phyloP scores from a whole-genome alignment of 192 early-diverging fungal genomes.

The Entophlyctis luteolus region DNA sequence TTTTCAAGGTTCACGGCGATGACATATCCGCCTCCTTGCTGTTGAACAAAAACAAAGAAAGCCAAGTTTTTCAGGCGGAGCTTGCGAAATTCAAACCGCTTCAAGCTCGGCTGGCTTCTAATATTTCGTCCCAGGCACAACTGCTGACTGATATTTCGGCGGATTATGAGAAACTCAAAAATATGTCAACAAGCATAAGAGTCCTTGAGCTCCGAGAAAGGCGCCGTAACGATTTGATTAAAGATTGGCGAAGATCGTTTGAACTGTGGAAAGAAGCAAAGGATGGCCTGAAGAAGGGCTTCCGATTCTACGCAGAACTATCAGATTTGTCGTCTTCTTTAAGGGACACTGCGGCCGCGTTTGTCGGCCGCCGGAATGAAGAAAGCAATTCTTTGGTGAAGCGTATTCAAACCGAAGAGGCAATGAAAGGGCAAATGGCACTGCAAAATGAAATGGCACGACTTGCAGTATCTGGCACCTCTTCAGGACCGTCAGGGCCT shows the following conservation, averaged over 20 bases:
- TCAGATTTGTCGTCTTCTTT: conserved; percentile 55
- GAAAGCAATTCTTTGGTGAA: conserved; percentile 58
- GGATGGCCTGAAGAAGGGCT: conserved; percentile 64
- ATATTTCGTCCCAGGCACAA: conserved; percentile 68
- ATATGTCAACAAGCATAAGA: conserved; percentile 37
- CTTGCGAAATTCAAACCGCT: conserved; percentile 85
- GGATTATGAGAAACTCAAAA: conserved; percentile 62
- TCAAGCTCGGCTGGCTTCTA: conserved; percentile 67
- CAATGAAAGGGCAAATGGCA: conserved; percentile 57
- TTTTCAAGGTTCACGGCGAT: conserved; percentile 63
- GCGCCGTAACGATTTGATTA: conserved; percentile 62
- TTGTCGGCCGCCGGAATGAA: conserved; percentile 53
- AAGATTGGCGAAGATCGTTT: conserved; percentile 60
- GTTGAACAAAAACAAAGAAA: conserved; percentile 79
- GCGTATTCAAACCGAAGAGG: conserved; percentile 48
- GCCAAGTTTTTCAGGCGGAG: conserved; percentile 83
- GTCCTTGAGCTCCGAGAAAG: conserved; percentile 62
- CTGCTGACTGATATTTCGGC: conserved; percentile 70
- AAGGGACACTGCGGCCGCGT: conserved; percentile 50
- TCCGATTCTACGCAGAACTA: conserved; percentile 68
- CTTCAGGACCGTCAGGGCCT: neutral
- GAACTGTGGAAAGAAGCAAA: conserved; percentile 66
- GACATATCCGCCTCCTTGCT: conserved; percentile 81
- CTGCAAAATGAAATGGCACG: conserved; percentile 59
- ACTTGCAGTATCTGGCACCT: conserved; percentile 17